Conservation (phyloP, 768 basidiomycete genomes). For the Termitomyces sp. region DNA sequence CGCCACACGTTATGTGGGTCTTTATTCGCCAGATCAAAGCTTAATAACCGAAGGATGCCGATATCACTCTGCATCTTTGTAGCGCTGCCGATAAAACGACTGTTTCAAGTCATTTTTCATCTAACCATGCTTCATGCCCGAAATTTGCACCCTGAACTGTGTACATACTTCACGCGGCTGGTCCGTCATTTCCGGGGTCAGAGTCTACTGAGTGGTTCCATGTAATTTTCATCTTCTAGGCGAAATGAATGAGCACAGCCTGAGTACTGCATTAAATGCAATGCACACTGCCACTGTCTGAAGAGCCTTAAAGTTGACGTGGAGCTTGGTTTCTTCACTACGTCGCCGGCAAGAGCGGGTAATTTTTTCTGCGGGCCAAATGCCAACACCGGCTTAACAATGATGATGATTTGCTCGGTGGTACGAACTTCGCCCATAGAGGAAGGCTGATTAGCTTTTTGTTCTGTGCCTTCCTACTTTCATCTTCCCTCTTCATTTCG, state of each 20-base stretch:
- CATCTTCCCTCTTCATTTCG: not conserved
- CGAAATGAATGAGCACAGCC: not conserved
- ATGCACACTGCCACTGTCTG: not conserved
- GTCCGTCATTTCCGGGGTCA: not conserved
- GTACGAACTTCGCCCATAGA: not conserved
- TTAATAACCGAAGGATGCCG: not conserved
- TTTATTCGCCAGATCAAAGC: not conserved
- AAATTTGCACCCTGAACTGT: not conserved
- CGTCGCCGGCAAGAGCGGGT: too few relatives aligned
- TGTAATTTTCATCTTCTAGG: too few relatives aligned
- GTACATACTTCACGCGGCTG: not conserved
- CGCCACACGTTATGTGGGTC: not conserved
- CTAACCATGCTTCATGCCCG: not conserved
- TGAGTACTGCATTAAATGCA: not conserved
- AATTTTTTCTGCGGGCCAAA: not conserved
- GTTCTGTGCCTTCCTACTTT: not conserved
- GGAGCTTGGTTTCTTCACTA: not conserved
- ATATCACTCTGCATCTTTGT: not conserved
- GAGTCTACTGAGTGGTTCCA: too few relatives aligned
- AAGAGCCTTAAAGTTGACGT: too few relatives aligned
- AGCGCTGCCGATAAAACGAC: not conserved
- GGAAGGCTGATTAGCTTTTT: not conserved
- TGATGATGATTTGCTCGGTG: not conserved
- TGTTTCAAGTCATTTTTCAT: not conserved
- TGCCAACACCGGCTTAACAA: not conserved